Conservation (phyloP, 73 alveolate species). For the Tetrahymena thermophila region DNA sequence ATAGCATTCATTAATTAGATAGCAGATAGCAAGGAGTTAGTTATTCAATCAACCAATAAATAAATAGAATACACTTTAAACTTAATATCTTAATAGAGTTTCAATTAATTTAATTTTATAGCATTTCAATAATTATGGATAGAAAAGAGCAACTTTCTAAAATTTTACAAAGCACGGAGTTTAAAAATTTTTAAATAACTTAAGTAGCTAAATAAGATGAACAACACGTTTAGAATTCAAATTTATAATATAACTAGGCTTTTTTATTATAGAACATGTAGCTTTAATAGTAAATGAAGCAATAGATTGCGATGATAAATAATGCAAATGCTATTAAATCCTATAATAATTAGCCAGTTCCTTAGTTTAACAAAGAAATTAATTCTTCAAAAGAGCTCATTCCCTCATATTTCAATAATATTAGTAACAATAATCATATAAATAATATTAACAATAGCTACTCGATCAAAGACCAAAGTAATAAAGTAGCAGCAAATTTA, state of each 20-base stretch:
- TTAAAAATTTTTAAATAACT: not conserved
- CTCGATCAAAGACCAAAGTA: not conserved
- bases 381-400: not conserved
- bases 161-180: not conserved
- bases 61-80: too few species aligned
- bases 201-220: not conserved
- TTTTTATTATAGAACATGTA: not conserved
- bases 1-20: too few species aligned
- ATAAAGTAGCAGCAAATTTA: not conserved
- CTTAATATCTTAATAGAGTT: too few species aligned
- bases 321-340: not conserved
- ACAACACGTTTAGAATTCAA: not conserved
- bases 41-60: too few species aligned
- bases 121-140: not conserved
- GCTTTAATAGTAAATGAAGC: not conserved
- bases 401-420: not conserved
- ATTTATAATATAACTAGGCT: not conserved
- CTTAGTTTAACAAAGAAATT: not conserved
- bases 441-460: not conserved
- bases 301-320: not conserved
- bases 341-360: not conserved
- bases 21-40: too few species aligned
- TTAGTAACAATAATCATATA: not conserved
- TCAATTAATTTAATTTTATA: too few species aligned
- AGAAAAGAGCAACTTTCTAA: not conserved